phyloP scores from a whole-genome alignment of 2,329 filamentous ascomycete species.

The Knoxdaviesia capensis region DNA sequence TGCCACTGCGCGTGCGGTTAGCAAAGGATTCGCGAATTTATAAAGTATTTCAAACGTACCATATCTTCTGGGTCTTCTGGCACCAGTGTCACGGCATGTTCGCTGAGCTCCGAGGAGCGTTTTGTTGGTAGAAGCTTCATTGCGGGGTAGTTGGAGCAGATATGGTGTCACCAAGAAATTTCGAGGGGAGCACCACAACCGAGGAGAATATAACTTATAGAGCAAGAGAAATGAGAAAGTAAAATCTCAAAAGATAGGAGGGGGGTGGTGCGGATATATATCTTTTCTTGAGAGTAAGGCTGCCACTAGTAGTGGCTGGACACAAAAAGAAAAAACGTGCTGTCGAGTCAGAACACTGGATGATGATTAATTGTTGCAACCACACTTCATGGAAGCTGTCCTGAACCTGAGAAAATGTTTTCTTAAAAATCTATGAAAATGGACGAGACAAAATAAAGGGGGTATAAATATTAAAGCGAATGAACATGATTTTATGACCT shows the following conservation, averaged over 20 bases:
- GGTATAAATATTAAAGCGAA: too few relatives aligned
- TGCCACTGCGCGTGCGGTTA: conserved; percentile 24
- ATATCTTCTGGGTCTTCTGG: conserved; percentile 26
- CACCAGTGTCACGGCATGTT: conserved; percentile 9
- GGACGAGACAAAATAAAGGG: too few relatives aligned
- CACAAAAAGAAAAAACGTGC: too few relatives aligned
- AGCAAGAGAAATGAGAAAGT: not conserved
- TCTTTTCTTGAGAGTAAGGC: not conserved
- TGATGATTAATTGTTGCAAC: too few relatives aligned
- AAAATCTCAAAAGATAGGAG: not conserved
- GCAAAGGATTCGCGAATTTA: conserved; percentile 1
- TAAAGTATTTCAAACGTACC: conserved; percentile 11
- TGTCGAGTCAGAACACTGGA: too few relatives aligned
- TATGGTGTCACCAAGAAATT: not conserved
- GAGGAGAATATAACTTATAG: not conserved
- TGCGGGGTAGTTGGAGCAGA: not conserved
- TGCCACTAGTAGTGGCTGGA: too few relatives aligned
- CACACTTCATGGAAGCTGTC: too few relatives aligned
- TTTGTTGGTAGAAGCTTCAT: conserved; percentile 21
- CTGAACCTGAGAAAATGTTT: too few relatives aligned
- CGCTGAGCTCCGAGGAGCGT: conserved; percentile 1
- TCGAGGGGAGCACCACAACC: not conserved
- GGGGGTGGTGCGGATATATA: not conserved
- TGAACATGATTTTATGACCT: too few relatives aligned
- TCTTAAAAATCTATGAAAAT: too few relatives aligned